Evolutionary conservation across 2,329 filamentous ascomycete genomes (phyloP), one percentile per base, ranked within the genome.

Genomic region (Sclerotinia minor): DNA sequence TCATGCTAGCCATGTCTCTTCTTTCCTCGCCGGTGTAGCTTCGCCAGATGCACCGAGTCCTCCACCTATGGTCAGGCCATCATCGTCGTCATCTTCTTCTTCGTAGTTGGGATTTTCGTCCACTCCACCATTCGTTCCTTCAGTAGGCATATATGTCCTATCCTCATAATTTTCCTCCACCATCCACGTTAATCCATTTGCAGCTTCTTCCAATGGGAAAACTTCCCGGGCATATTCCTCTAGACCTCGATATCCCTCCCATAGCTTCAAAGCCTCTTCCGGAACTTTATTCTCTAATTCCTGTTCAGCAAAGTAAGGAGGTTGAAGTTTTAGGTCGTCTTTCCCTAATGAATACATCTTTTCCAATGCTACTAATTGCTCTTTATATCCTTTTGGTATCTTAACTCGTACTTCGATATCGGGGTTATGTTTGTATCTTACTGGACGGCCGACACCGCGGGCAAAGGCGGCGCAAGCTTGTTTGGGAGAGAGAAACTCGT

Each of bases 111-210:
- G 75, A 72, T 77, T 69, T 19, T 67, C 69, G 32, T 55, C 70
- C 47, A 68, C 70, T 24, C 78, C 78, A 9, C 77, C 78, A 45
- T 73, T 76, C 5, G 65, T 58, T 7, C 65, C 52, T 13, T 68
- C 76, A 71, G 77, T 61, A 5, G 49, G 59, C 8, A 45, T 50
- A 19, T 61, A 61, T 8, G 59, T 17, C n/a, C 29, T 68, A 55
- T 65, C 70, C 70, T 76, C 71, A 76, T 77, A 68, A 13, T 69
- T 83, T 15, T 84, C 83, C 5, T 85, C 83, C 54, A 84, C 77
- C 94, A 97, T 98, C 95, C 95, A 99, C 21, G 90, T 92, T 76
- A 95, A 81, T 6, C 94, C 94, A 77, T 98, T 98, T 44, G 93
- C 92, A 73, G 94, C 90, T 80, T 99, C 95, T 79, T 99, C 95